Percentiles rank a stretch among this genome's conserved stretches.
Evolutionary conservation across 108 stramenopile genomes (phyloP).

Genomic region (Skeletonema tropicum): DNA sequence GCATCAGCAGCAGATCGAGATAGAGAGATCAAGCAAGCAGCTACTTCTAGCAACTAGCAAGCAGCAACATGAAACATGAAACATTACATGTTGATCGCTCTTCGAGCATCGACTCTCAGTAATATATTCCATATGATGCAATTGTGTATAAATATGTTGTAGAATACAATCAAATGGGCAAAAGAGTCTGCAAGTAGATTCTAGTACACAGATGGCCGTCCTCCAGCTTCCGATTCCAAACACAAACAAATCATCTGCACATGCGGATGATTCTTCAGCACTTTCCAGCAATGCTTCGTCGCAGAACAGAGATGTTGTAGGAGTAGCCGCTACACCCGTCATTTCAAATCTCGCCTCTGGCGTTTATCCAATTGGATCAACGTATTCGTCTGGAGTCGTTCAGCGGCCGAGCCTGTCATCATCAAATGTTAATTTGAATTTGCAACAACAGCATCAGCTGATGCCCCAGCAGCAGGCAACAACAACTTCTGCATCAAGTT

Average conservation of each 20-base stretch:
- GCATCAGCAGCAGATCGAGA: no score
- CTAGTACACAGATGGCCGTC: neutral
- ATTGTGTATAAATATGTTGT: no score
- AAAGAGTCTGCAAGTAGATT: neutral
- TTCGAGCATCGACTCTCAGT: no score
- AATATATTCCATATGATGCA: no score
- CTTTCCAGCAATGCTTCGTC: neutral
- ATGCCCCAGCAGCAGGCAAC: neutral
- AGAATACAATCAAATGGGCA: no score
- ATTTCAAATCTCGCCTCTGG: constrained; percentile 6
- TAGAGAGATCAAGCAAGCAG: no score
- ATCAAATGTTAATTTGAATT: neutral
- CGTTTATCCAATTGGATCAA: neutral
- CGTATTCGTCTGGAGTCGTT: neutral
- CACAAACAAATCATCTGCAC: neutral
- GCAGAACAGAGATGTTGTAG: neutral
- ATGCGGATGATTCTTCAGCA: neutral
- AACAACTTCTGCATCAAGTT: neutral
- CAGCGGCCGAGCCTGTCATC: neutral
- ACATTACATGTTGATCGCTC: no score
- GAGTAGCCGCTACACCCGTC: neutral
- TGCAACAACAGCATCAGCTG: neutral
- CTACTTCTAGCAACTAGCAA: no score
- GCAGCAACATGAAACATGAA: no score
- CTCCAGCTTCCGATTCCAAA: neutral